These are phyloP conservation scores for Heterobasidion parviporum DNA, from an alignment of 1,284 basidiomycete species.

Conservation along the genomic window DNA sequence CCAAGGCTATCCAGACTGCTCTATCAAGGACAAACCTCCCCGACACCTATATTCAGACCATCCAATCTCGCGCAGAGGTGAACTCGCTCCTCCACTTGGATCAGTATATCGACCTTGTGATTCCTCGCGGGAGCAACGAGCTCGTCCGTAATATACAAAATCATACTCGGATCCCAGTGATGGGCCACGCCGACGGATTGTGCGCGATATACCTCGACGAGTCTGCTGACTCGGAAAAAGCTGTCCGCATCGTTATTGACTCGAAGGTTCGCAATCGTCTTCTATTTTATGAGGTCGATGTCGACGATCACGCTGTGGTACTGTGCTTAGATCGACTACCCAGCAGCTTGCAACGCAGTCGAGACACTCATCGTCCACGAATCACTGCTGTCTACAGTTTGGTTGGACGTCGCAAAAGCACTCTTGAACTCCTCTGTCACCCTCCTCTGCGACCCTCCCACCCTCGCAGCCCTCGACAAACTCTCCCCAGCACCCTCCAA, in stretches of 20 bases:
- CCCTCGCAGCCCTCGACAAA: conserved; percentile 44
- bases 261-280: conserved; percentile 61
- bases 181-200: conserved; percentile 97
- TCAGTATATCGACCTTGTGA: conserved; percentile 92
- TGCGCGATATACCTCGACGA: conserved; percentile 89
- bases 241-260: conserved; percentile 78
- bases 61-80: conserved; percentile 91
- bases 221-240: conserved; percentile 71
- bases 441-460: conserved; percentile 70
- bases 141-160: conserved; percentile 89
- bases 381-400: conserved; percentile 60
- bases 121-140: conserved; percentile 90
- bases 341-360: conserved; percentile 91
- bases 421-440: conserved; percentile 67
- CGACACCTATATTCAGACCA: conserved; percentile 79
- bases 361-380: conserved; percentile 89
- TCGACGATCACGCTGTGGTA: too few species aligned
- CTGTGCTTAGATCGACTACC: conserved; percentile 73
- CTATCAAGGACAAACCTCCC: conserved; percentile 71
- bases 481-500: conserved; percentile 25
- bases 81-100: conserved; percentile 82
- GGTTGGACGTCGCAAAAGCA: conserved; percentile 72
- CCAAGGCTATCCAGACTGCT: conserved; percentile 75
- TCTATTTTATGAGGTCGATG: too few species aligned
- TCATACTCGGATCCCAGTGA: conserved; percentile 89